These are phyloP conservation scores for Phytophthora brassicae DNA, from an alignment of 352 stramenopile genomes.

Conservation along the genomic window DNA sequence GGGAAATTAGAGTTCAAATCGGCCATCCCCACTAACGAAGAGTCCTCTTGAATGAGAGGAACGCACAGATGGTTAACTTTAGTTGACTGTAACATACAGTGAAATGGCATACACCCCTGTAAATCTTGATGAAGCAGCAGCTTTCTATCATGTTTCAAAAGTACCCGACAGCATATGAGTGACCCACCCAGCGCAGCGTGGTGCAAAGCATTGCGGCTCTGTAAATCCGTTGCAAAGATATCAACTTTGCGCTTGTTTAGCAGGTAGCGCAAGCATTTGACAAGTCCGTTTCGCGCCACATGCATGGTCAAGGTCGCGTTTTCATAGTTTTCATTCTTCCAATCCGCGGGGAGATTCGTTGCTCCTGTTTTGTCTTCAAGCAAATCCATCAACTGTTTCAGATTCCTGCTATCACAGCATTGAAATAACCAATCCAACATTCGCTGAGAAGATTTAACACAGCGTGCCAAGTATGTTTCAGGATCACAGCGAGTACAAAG, in stretches of 20 bases:
- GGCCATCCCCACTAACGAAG: constrained; percentile 37
- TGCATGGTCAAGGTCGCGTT: constrained; percentile 58
- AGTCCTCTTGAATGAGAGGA: constrained; percentile 34
- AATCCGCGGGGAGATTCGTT: constrained; percentile 32
- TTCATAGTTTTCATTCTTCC: constrained; percentile 35
- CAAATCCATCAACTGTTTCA: constrained; percentile 50
- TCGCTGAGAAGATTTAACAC: constrained; percentile 22
- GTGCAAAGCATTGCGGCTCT: constrained; percentile 57
- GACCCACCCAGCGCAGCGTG: constrained; percentile 50
- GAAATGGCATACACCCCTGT: constrained; percentile 52
- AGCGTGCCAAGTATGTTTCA: constrained; percentile 33
- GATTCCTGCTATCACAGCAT: constrained; percentile 65
- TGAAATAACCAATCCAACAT: constrained; percentile 66
- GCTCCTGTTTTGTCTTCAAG: constrained; percentile 32
- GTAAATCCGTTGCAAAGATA: constrained; percentile 47
- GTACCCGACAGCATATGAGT: constrained; percentile 30
- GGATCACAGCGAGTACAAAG: constrained; percentile 54
- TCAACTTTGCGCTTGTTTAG: constrained; percentile 46
- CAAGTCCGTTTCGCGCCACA: constrained; percentile 41
- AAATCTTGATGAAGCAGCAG: constrained; percentile 59
- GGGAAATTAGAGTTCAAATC: constrained; percentile 51
- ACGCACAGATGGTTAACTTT: constrained; percentile 55
- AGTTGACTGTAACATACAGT: constrained; percentile 51
- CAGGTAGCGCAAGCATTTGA: constrained; percentile 42
- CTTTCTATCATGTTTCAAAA: constrained; percentile 45